Evolutionary conservation across 2,329 filamentous ascomycete genomes (phyloP).

Genomic region (Myrmaecium sp.): DNA sequence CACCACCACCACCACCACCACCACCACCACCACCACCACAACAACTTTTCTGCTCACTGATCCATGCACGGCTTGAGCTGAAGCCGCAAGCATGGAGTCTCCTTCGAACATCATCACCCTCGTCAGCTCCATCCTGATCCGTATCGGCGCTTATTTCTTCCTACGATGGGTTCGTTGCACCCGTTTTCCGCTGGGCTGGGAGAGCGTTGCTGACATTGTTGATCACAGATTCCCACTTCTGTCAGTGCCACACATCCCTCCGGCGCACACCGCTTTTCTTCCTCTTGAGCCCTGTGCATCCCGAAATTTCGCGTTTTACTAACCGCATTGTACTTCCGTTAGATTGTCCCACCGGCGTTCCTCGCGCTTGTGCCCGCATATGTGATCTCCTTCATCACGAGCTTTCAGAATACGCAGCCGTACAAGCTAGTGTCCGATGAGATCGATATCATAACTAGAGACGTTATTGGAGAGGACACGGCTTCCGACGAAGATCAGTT

Average conservation of each 20-base stretch:
- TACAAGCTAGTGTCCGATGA: slow-evolving; percentile 42
- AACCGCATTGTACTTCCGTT: slow-evolving; percentile 5
- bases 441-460: slow-evolving; percentile 31
- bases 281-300: slow-evolving; percentile 5
- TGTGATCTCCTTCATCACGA: slow-evolving; percentile 43
- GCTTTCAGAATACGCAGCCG: slow-evolving; percentile 38
- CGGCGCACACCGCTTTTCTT: slow-evolving; percentile 1
- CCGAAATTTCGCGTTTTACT: slow-evolving; percentile 10
- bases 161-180: slow-evolving; percentile 39
- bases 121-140: slow-evolving; percentile 32
- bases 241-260: no score
- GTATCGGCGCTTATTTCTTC: slow-evolving; percentile 38
- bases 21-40: no score
- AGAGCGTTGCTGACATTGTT: slow-evolving; percentile 1
- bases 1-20: no score
- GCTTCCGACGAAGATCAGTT: slow-evolving; percentile 17
- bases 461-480: slow-evolving; percentile 21
- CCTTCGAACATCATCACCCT: slow-evolving; percentile 17
- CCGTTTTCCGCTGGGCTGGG: no score
- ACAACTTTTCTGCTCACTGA: no score
- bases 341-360: slow-evolving; percentile 28
- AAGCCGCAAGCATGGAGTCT: slow-evolving; percentile 14
- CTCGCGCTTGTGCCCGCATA: slow-evolving; percentile 51
- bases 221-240: slow-evolving; percentile 6
- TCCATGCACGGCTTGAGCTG: no score